Conservation (phyloP, 306 rosid species). For the Cucumis cinereus region DNA sequence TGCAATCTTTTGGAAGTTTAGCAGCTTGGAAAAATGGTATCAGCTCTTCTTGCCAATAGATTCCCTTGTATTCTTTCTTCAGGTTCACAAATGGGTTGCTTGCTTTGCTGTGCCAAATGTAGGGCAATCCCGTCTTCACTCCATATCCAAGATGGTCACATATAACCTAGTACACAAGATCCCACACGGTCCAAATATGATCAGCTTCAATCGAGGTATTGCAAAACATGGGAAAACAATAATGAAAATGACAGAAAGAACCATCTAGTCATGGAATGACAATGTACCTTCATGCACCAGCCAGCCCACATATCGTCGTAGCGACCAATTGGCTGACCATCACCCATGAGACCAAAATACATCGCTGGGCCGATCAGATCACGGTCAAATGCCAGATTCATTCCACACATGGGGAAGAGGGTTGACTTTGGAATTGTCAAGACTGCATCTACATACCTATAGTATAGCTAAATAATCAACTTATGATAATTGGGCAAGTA, state of each 20-base stretch:
- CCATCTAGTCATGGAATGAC: not conserved
- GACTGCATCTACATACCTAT: constrained; percentile 81
- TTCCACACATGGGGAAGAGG: constrained; percentile 87
- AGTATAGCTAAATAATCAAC: not conserved
- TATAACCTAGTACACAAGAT: constrained; percentile 35
- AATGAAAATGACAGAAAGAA: not conserved
- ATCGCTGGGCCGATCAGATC: constrained; percentile 85
- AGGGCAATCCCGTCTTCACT: constrained; percentile 83
- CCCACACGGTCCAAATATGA: not conserved
- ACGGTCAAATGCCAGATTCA: constrained; percentile 75
- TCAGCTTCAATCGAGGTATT: not conserved
- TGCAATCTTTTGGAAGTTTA: constrained; percentile 51
- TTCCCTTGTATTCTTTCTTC: constrained; percentile 78
- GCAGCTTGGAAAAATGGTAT: constrained; percentile 74
- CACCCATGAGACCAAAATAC: constrained; percentile 97
- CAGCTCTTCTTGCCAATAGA: constrained; percentile 83
- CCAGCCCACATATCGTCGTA: constrained; percentile 98
- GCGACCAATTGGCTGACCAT: constrained; percentile 88
- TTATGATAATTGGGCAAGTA: not conserved
- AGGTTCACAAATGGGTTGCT: constrained; percentile 89
- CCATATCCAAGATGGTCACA: constrained; percentile 76
- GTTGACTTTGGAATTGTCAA: constrained; percentile 73
- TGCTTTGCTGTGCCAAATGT: constrained; percentile 97
- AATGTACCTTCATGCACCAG: constrained; percentile 75
- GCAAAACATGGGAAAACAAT: not conserved